Evolutionary conservation across 2,329 filamentous ascomycete genomes (phyloP).

Genomic region (Cucurbitaria berberidis): DNA sequence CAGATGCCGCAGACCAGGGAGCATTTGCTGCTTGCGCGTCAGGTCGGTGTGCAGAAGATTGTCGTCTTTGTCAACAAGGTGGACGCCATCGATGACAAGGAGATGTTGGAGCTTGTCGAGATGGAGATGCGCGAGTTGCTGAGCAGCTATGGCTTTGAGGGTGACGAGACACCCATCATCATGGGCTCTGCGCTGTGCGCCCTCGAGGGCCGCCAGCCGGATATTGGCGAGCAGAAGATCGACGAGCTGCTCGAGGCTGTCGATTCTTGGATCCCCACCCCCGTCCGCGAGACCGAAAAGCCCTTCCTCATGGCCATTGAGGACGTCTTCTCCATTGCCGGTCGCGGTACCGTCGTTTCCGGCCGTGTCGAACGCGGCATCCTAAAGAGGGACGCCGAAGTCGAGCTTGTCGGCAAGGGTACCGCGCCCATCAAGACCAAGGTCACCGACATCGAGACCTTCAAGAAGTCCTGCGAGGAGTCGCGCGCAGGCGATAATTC

Average conservation of each 20-base stretch:
- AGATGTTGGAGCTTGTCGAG: constrained; percentile 99
- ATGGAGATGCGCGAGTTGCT: constrained; percentile 99
- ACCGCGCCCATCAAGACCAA: constrained; percentile 90
- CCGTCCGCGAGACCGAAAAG: constrained; percentile 92
- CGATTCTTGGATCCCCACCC: constrained; percentile 95
- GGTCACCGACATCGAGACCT: constrained; percentile 99
- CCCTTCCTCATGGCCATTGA: constrained; percentile 99
- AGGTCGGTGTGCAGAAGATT: constrained; percentile 97
- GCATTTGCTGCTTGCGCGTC: constrained; percentile 94
- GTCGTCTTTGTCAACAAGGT: constrained; percentile 99
- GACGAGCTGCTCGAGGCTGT: constrained; percentile 90
- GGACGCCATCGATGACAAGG: constrained; percentile 93
- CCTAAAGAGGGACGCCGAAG: constrained; percentile 91
- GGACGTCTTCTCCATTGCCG: constrained; percentile 65
- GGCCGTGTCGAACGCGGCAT: constrained; percentile 96
- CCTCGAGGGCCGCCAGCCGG: constrained; percentile 81
- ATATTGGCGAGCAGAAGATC: constrained; percentile 87
- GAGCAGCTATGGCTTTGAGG: constrained; percentile 91
- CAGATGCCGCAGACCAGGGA: constrained; percentile 99
- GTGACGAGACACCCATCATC: constrained; percentile 95
- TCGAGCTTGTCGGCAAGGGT: constrained; percentile 92
- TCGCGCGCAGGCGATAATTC: constrained; percentile 98
- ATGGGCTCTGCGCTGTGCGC: constrained; percentile 97
- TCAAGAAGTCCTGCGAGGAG: constrained; percentile 99
- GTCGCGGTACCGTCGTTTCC: constrained; percentile 95